Conservation (phyloP, 495 filamentous ascomycete species). For the Astrocystis sublimbata region DNA sequence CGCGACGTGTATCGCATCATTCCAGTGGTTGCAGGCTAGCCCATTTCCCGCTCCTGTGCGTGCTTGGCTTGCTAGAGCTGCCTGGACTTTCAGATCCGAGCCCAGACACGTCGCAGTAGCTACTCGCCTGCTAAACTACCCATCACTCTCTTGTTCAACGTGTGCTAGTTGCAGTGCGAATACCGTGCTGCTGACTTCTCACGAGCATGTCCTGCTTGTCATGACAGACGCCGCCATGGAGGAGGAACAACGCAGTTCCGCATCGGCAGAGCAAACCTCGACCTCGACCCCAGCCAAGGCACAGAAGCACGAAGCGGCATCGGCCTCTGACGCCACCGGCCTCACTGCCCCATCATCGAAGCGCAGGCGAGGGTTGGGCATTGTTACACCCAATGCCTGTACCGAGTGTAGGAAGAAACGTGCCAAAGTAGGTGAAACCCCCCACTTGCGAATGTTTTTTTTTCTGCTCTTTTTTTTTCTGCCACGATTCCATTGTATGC, state of each 20-base stretch:
- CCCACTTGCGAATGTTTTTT: background rate
- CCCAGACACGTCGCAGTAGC: background rate
- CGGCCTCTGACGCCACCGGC: slow-evolving; percentile 18
- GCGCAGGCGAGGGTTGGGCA: slow-evolving; percentile 50
- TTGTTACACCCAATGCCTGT: slow-evolving; percentile 58
- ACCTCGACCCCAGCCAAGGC: slow-evolving; percentile 29
- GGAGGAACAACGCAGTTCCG: slow-evolving; percentile 27
- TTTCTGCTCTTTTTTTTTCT: background rate
- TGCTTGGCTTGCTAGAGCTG: background rate
- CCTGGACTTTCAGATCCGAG: background rate
- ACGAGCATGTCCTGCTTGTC: slow-evolving; percentile 23
- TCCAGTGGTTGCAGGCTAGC: background rate
- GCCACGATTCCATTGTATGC: background rate
- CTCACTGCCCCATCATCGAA: slow-evolving; percentile 34
- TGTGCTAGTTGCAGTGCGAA: background rate
- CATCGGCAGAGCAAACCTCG: slow-evolving; percentile 28
- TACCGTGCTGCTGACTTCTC: background rate
- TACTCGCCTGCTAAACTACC: background rate
- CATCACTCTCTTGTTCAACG: background rate
- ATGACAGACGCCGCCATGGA: slow-evolving; percentile 28
- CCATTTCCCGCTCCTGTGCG: background rate
- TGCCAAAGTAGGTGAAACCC: slow-evolving; percentile 49
- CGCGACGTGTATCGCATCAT: background rate
- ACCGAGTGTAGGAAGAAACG: slow-evolving; percentile 61
- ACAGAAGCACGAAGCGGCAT: slow-evolving; percentile 27